These are phyloP conservation scores for Epichloe sylvatica DNA, from an alignment of 2,329 filamentous ascomycete genomes.

Conservation along the genomic window DNA sequence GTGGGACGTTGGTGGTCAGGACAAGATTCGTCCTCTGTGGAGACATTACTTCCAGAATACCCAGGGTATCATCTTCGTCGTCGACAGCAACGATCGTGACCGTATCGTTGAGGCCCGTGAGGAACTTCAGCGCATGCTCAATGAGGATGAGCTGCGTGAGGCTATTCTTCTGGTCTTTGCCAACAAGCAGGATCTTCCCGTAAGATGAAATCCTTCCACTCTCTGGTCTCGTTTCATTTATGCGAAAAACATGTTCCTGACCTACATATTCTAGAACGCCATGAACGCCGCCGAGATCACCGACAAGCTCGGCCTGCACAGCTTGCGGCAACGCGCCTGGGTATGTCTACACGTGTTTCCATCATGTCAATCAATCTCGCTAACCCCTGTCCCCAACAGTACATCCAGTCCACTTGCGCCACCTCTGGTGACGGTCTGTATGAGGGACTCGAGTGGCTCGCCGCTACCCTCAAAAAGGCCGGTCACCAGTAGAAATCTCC, in stretches of 20 bases:
- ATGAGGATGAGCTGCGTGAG: constrained; percentile 97
- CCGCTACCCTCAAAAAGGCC: constrained; percentile 67
- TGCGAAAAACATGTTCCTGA: constrained; percentile 3
- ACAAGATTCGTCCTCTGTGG: constrained; percentile 99
- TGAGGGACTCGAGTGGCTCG: constrained; percentile 93
- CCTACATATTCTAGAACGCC: constrained; percentile 54
- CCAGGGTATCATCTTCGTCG: constrained; percentile 98
- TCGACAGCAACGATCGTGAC: constrained; percentile 97
- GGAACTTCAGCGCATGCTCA: constrained; percentile 95
- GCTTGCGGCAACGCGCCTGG: constrained; percentile 95
- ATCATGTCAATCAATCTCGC: constrained; percentile 1
- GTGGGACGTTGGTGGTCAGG: constrained; percentile 99
- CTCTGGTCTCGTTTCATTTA: background rate
- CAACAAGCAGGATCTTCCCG: constrained; percentile 99
- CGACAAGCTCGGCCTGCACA: constrained; percentile 99
- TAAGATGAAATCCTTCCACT: constrained; percentile 35
- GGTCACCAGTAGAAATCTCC: constrained; percentile 45
- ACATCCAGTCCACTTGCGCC: constrained; percentile 99
- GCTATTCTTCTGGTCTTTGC: constrained; percentile 94
- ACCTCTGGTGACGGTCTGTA: constrained; percentile 99
- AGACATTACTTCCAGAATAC: constrained; percentile 99
- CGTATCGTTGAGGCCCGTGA: constrained; percentile 94
- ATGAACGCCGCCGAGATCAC: constrained; percentile 99
- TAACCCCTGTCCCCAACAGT: constrained; percentile 37
- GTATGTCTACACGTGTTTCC: constrained; percentile 43